phyloP scores from a whole-genome alignment of 257 asterid species.

The Solanum chilense region DNA sequence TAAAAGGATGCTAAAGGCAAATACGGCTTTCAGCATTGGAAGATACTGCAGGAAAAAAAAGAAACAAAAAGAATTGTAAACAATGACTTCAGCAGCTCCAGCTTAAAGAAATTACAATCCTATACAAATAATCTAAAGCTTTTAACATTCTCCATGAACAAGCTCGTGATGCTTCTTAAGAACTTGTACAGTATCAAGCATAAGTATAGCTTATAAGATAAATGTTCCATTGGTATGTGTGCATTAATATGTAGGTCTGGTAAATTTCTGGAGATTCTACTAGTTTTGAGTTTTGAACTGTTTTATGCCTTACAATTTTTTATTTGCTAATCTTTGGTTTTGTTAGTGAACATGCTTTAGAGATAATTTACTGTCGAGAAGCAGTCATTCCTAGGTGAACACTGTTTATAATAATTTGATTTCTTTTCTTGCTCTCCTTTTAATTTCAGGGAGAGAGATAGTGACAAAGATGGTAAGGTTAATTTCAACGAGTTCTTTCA shows the following conservation, averaged over 20 bases:
- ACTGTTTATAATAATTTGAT: background rate
- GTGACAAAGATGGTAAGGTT: slow-evolving; percentile 73
- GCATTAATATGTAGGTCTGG: background rate
- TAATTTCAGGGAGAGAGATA: slow-evolving; percentile 73
- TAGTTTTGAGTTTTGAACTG: background rate
- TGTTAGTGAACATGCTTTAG: background rate
- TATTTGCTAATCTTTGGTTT: background rate
- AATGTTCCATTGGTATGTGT: background rate
- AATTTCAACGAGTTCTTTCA: slow-evolving; percentile 84
- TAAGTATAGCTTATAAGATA: background rate
- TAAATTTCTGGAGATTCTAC: background rate
- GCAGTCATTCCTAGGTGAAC: background rate
- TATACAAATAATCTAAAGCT: background rate
- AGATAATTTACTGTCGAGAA: background rate
- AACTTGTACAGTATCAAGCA: background rate
- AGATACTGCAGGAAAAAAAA: background rate
- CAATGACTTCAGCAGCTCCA: background rate
- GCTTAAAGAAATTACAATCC: background rate
- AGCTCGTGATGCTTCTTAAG: background rate
- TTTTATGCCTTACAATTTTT: background rate
- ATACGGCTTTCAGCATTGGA: background rate
- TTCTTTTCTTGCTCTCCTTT: background rate
- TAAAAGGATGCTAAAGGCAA: background rate
- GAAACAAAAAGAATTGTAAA: background rate
- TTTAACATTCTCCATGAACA: background rate